Percentiles rank a stretch among this genome's conserved stretches.
Conservation (phyloP, 495 filamentous ascomycete genomes). For the Talaromyces proteolyticus region DNA sequence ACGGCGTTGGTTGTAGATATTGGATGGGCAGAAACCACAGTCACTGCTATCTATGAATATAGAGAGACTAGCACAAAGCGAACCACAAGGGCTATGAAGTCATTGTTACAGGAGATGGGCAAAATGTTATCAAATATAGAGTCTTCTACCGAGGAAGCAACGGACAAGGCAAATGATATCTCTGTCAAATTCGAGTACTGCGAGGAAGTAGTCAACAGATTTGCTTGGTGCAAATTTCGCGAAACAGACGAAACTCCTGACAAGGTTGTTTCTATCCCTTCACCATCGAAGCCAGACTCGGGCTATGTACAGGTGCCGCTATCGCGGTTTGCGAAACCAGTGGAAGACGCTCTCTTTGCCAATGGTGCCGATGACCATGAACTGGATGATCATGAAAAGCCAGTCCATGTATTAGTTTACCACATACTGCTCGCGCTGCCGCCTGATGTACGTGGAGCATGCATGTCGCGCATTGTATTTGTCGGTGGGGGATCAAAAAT, state of each 20-base stretch:
- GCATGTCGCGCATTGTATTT: constrained; percentile 88
- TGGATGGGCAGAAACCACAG: constrained; percentile 82
- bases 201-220: constrained; percentile 66
- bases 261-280: constrained; percentile 33
- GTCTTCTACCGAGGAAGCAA: constrained; percentile 6
- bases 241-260: constrained; percentile 3
- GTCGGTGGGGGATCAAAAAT: constrained; percentile 78
- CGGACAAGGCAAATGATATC: constrained; percentile 18
- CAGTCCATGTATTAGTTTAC: constrained; percentile 70
- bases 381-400: constrained; percentile 80
- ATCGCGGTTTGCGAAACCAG: constrained; percentile 61
- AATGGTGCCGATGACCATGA: constrained; percentile 41
- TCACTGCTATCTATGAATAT: constrained; percentile 83
- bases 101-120: constrained; percentile 62
- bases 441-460: constrained; percentile 72
- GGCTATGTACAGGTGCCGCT: constrained; percentile 53
- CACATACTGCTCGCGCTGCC: constrained; percentile 67
- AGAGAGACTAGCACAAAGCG: constrained; percentile 64
- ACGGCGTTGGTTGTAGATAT: constrained; percentile 80
- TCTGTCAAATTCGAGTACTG: constrained; percentile 65
- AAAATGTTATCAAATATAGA: constrained; percentile 48
- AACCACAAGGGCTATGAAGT: constrained; percentile 67
- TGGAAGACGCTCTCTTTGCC: constrained; percentile 70
- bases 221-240: constrained; percentile 64
- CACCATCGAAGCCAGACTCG: constrained; percentile 31